Base-by-base conservation (phyloP, 1,139 yeast species). In the Lodderomyces metapsilosis region DNA sequence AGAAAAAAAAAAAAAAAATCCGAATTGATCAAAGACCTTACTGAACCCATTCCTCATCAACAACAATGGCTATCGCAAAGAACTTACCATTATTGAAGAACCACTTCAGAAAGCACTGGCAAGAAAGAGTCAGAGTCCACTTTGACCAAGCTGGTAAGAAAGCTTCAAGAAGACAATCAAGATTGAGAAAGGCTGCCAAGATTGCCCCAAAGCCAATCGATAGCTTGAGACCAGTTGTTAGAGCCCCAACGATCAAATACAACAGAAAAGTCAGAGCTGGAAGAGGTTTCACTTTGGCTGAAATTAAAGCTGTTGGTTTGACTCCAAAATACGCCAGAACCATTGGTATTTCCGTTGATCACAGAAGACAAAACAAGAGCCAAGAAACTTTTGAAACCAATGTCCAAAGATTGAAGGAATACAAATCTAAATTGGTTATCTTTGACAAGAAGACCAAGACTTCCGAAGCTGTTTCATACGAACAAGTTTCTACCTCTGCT, bases 31-130 rank as follows among this genome's bases (percentile, higher is more conserved):
- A 23, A n/a, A 37, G 35, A 37, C 37, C 33, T 36, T 23, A 30
- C 36, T 31, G 34, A 27, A 5, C 22, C 36, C 35, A 36, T 25
- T 34, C 34, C 27, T 31, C 22, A 34, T 31, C 40, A 38, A 37
- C 41, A 54, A 64, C 62, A 59, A 71, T 76, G 92, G 98, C 98
- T 78, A 88, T 92, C 81, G 76, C 92, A 67, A 89, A 92, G 91
- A 92, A 92, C 79, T 80, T 85, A 77, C 95, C 97, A 84, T 80
- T 91, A 82, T 89, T 84, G 80, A 86, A 85, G 82, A 85, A 85
- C 80, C 95, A 87, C 80, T 87, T 87, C 88, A 84, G 94, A 82
- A 92, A 92, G 88, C 92, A 89, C 95, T 92, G 99, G 99, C 98
- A 92, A 81, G 95, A 88, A 78, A 88, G 98, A 74, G 99, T 92